Conservation (phyloP, 2,329 filamentous ascomycete genomes). For the Cylindrodendrum hubeiense region DNA sequence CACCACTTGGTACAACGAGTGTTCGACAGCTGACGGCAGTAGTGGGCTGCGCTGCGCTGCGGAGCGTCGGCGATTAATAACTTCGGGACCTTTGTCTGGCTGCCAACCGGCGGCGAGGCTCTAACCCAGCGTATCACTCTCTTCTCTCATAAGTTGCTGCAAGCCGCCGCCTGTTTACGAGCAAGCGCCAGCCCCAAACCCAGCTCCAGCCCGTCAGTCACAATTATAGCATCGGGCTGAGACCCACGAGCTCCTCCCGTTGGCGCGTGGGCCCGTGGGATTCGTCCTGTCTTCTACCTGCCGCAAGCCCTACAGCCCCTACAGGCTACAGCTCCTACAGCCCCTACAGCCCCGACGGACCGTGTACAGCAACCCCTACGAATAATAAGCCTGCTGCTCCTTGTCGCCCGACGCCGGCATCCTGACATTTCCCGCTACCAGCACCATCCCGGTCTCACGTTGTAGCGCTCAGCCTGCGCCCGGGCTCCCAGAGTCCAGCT, state of each 20-base stretch:
- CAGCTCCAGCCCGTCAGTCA: conserved; percentile 21
- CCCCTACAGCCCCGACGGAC: too few species aligned
- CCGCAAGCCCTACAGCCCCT: conserved; percentile 25
- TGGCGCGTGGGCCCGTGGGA: conserved; percentile 10
- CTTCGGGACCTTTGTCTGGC: not conserved
- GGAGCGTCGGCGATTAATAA: not conserved
- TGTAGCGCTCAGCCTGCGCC: conserved; percentile 13
- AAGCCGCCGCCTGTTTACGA: too few species aligned
- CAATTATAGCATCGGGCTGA: conserved; percentile 42
- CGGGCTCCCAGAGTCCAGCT: not conserved
- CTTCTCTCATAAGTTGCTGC: too few species aligned
- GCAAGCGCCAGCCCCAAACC: not conserved
- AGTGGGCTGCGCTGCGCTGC: not conserved
- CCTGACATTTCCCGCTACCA: conserved; percentile 20
- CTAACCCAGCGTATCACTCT: too few species aligned
- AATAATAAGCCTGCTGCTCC: conserved; percentile 11
- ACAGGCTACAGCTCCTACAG: not conserved
- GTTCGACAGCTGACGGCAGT: not conserved
- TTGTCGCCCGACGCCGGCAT: conserved; percentile 6
- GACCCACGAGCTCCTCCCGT: conserved; percentile 13
- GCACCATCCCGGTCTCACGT: conserved; percentile 3
- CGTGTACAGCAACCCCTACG: conserved; percentile 2
- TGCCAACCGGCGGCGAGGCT: not conserved
- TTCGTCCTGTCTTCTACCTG: conserved; percentile 27
- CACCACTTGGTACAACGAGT: not conserved